A percentile compares a stretch with the other conserved stretches of the same genome.
phyloP scores from a whole-genome alignment of 345 rosid genomes.

The Rhodomyrtus tomentosa region DNA sequence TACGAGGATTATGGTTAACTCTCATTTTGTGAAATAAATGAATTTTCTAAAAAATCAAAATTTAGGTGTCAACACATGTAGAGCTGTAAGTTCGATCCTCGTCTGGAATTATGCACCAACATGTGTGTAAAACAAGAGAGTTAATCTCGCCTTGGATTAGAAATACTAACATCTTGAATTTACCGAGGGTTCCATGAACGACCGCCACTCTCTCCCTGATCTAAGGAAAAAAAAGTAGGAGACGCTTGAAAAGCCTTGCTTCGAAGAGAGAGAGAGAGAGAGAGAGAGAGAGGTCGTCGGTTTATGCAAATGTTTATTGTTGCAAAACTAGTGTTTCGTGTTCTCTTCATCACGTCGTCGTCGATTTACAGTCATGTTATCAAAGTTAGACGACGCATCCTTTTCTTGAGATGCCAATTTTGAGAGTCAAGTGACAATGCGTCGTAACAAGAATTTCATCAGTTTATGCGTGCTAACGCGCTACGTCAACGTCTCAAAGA shows the following conservation, averaged over 20 bases:
- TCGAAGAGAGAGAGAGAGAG: background rate
- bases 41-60: too few species aligned
- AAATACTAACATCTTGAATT: background rate
- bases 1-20: too few species aligned
- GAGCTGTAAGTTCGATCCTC: background rate
- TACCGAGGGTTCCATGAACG: background rate
- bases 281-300: background rate
- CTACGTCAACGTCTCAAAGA: background rate
- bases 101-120: background rate
- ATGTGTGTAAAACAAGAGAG: background rate
- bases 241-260: background rate
- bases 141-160: background rate
- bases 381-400: background rate
- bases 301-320: background rate
- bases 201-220: background rate
- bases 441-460: background rate
- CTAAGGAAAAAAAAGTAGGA: background rate
- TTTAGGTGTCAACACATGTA: too few species aligned
- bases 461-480: background rate
- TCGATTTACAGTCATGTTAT: background rate
- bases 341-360: background rate
- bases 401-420: background rate
- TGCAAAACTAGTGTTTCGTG: background rate
- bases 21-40: too few species aligned
- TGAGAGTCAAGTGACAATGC: background rate